Evolutionary conservation across 495 filamentous ascomycete species (phyloP), one percentile per base, ranked within the genome.

Genomic region (Talaromyces stipitatus): DNA sequence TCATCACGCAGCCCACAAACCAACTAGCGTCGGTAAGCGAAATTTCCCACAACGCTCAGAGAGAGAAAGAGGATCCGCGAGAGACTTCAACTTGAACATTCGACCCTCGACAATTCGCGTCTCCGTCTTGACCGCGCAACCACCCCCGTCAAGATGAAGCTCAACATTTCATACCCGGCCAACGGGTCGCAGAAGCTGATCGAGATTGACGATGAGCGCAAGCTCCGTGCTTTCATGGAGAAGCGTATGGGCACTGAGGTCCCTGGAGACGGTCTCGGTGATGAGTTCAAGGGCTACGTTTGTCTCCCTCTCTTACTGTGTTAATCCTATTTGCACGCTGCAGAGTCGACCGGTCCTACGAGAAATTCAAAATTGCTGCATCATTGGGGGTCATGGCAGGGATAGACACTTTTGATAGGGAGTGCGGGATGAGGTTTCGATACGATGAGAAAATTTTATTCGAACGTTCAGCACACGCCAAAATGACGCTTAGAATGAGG

Each of bases 101-200:
- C 72, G 74, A 75, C 74, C 73, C 18, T 46, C 54, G 38, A 46
- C 38, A 75, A 72, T 64, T 68, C 67, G 70, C 74, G 72, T 70
- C 74, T 74, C 71, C 73, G 74, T 77, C 74, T 77, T 77, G 73
- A 77, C 73, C 71, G 74, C 73, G 74, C 73, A 70, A 55, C 64
- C 71, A 55, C 64, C 71, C 65, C 67, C 72, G 74, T 76, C 74
- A 77, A 77, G 74, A 90, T 89, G 87, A 89, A 95, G 88, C 82
- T 95, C 82, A 95, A 96, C 85, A 92, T 96, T 79, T 95, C 89
- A 76, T 91, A 89, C 83, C 94, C 95, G 68, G 88, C 91, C 81
- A 97, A 97, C 81, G 94, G 94, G 85, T 90, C 90, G 66, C 94
- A 98, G 78, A 98, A 98, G 82, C 85, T 98, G 64, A 86, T 98